These are phyloP conservation scores for Claviceps pazoutovae DNA, from an alignment of 2,329 filamentous ascomycete genomes.

Conservation along the genomic window DNA sequence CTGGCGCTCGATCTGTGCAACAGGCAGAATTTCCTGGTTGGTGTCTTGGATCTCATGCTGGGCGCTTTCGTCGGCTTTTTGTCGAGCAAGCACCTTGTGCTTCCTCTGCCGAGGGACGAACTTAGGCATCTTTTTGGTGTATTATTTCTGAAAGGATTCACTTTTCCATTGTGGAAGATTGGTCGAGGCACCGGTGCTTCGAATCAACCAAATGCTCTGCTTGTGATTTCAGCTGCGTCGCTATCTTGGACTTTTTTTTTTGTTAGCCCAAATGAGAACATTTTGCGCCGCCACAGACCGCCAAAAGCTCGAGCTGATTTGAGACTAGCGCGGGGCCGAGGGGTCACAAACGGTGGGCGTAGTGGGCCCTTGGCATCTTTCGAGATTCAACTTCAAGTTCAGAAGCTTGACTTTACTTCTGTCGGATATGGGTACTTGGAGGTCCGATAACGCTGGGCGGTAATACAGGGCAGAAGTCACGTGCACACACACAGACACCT, in stretches of 20 bases:
- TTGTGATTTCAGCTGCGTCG: neutral
- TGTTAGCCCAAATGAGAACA: conserved; percentile 10
- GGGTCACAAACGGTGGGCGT: neutral
- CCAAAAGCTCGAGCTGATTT: conserved; percentile 16
- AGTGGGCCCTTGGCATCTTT: neutral
- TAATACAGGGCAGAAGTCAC: too few relatives aligned
- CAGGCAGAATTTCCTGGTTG: conserved; percentile 22
- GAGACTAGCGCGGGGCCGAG: conserved; percentile 22
- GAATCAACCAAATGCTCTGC: conserved; percentile 10
- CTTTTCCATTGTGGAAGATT: neutral
- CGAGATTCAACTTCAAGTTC: neutral
- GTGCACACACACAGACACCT: too few relatives aligned
- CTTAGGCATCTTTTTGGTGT: conserved; percentile 29
- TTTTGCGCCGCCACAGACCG: conserved; percentile 24
- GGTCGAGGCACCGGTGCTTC: conserved; percentile 5
- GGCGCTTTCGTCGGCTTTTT: conserved; percentile 33
- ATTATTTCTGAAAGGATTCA: neutral
- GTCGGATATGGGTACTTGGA: too few relatives aligned
- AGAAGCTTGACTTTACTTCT: too few relatives aligned
- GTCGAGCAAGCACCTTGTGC: conserved; percentile 53
- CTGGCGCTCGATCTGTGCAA: conserved; percentile 35
- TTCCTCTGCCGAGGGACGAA: conserved; percentile 54
- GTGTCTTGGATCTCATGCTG: conserved; percentile 24
- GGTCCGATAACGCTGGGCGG: too few relatives aligned
- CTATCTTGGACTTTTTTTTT: neutral